A percentile compares a stretch with the other conserved stretches of the same genome.
phyloP scores from a whole-genome alignment of 2,329 filamentous ascomycete species.

The Dothideomycetidae sp. region DNA sequence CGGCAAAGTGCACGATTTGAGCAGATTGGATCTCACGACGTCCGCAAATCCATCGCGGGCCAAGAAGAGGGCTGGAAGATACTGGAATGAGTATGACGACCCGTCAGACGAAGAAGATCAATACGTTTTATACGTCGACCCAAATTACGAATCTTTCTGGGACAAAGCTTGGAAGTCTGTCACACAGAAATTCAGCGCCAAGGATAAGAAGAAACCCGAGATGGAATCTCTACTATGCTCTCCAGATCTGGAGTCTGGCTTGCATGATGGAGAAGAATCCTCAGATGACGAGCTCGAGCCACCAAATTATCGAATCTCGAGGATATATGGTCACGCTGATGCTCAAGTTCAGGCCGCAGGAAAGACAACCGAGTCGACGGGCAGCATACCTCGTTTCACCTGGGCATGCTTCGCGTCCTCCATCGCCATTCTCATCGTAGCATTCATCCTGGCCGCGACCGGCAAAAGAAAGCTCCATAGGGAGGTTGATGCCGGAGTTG shows the following conservation, averaged over 20 bases:
- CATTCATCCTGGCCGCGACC: conserved; percentile 51
- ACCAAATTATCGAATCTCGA: conserved; percentile 3
- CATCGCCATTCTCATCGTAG: conserved; percentile 49
- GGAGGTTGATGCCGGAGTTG: conserved; percentile 61
- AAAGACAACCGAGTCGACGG: not conserved
- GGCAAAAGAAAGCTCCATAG: conserved; percentile 51
- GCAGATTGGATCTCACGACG: conserved; percentile 12
- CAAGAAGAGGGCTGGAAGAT: conserved; percentile 24
- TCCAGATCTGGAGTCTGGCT: conserved; percentile 4
- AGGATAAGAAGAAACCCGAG: conserved; percentile 16
- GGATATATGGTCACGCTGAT: conserved; percentile 2
- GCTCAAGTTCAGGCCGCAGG: not conserved
- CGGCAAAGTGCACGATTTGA: not conserved
- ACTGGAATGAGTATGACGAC: conserved; percentile 82
- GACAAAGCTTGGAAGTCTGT: conserved; percentile 42
- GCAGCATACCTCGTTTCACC: conserved; percentile 16
- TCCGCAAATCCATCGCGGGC: conserved; percentile 17
- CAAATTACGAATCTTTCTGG: conserved; percentile 52
- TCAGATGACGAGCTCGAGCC: conserved; percentile 18
- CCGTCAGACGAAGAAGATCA: conserved; percentile 43
- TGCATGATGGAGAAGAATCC: conserved; percentile 17
- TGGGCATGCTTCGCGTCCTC: conserved; percentile 46
- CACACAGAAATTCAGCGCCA: conserved; percentile 26
- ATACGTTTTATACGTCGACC: conserved; percentile 63
- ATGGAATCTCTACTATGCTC: conserved; percentile 15